Conservation (phyloP, 2,329 filamentous ascomycete genomes). For the Plenodomus lindquistii region DNA sequence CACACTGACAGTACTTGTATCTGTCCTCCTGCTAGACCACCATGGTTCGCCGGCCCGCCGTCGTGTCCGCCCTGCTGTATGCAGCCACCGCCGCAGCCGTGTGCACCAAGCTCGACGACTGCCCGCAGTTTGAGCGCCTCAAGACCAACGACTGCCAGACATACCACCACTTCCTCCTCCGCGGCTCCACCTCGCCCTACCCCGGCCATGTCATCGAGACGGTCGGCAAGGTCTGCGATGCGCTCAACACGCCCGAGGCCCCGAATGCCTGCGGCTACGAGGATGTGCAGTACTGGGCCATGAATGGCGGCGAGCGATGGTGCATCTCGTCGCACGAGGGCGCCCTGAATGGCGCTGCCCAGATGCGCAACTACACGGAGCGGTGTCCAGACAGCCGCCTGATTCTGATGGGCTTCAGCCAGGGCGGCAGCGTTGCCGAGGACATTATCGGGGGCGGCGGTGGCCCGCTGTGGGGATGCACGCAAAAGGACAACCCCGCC, state of each 20-base stretch:
- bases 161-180: constrained; percentile 30
- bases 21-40: constrained; percentile 7
- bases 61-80: constrained; percentile 20
- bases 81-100: constrained; percentile 21
- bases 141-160: constrained; percentile 30
- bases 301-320: constrained; percentile 30
- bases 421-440: constrained; percentile 30
- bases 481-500: constrained; percentile 22
- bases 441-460: constrained; percentile 32
- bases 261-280: constrained; percentile 32
- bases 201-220: constrained; percentile 33
- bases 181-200: constrained; percentile 32
- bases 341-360: constrained; percentile 26
- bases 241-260: constrained; percentile 25
- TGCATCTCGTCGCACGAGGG: constrained; percentile 32
- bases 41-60: constrained; percentile 24
- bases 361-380: constrained; percentile 33
- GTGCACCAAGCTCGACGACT: constrained; percentile 33
- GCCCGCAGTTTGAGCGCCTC: constrained; percentile 25
- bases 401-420: constrained; percentile 33
- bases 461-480: constrained; percentile 29
- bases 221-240: constrained; percentile 29
- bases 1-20: no score
- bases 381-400: constrained; percentile 32
- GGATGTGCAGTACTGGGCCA: constrained; percentile 29